These are phyloP conservation scores for Nematodospora valgi DNA, from an alignment of 805 yeast species.

Conservation along the genomic window DNA sequence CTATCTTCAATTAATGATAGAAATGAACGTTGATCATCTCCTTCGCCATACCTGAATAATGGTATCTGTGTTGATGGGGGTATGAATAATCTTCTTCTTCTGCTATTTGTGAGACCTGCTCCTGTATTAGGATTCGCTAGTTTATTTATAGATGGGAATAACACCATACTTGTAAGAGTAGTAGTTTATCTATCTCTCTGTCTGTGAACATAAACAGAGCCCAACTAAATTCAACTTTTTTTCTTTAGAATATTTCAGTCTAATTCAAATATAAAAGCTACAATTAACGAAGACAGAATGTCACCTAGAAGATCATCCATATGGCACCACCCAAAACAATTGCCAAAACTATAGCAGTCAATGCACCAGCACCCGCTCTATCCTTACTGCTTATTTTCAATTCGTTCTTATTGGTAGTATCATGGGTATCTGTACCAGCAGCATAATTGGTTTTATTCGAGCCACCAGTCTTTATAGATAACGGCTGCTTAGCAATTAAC, in stretches of 20 bases:
- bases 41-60: conserved; percentile 40
- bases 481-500: conserved; percentile 28
- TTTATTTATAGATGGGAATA: conserved; percentile 36
- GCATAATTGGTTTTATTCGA: conserved; percentile 29
- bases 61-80: conserved; percentile 45
- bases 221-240: no score
- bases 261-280: no score
- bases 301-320: conserved; percentile 64
- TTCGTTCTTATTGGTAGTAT: conserved; percentile 36
- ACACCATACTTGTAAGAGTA: no score
- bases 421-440: conserved; percentile 34
- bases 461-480: conserved; percentile 34
- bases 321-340: conserved; percentile 60
- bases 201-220: no score
- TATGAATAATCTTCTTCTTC: conserved; percentile 38
- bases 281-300: no score
- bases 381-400: conserved; percentile 58
- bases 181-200: no score
- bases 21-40: conserved; percentile 43
- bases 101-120: conserved; percentile 28
- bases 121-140: conserved; percentile 38
- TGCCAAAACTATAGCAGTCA: conserved; percentile 73
- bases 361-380: conserved; percentile 85
- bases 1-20: conserved; percentile 37
- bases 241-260: no score